Conservation (phyloP, 805 yeast species). For the Candida cerambycidarum region DNA sequence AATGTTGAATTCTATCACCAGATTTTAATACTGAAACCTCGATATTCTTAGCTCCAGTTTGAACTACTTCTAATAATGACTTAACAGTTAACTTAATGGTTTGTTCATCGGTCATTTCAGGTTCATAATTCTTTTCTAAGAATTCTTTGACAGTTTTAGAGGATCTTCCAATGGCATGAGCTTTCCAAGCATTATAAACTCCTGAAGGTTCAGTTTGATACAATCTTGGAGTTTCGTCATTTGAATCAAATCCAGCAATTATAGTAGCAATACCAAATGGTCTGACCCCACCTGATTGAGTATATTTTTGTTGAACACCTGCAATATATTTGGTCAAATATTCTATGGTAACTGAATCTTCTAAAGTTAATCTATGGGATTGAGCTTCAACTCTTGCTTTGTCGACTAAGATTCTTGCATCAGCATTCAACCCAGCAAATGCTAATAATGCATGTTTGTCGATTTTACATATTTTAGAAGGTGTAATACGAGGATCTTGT, state of each 20-base stretch:
- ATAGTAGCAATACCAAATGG: constrained; percentile 96
- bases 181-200: constrained; percentile 96
- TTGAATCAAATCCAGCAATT: constrained; percentile 92
- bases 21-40: constrained; percentile 88
- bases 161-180: constrained; percentile 94
- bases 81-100: constrained; percentile 81
- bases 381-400: constrained; percentile 97
- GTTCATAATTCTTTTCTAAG: constrained; percentile 80
- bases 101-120: constrained; percentile 62
- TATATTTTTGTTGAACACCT: constrained; percentile 95
- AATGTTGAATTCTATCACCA: constrained; percentile 53
- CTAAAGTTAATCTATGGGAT: constrained; percentile 88
- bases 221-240: constrained; percentile 75
- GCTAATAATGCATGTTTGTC: constrained; percentile 90
- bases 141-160: constrained; percentile 94
- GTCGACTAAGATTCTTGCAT: constrained; percentile 91
- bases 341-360: constrained; percentile 89
- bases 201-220: constrained; percentile 98
- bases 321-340: constrained; percentile 93
- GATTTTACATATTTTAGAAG: constrained; percentile 86
- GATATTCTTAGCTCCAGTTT: constrained; percentile 95
- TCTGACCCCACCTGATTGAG: constrained; percentile 97
- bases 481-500: constrained; percentile 96
- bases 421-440: constrained; percentile 98
- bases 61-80: constrained; percentile 91